Base-by-base conservation (phyloP, 257 asterid genomes). In the Linderniella brevidens region DNA sequence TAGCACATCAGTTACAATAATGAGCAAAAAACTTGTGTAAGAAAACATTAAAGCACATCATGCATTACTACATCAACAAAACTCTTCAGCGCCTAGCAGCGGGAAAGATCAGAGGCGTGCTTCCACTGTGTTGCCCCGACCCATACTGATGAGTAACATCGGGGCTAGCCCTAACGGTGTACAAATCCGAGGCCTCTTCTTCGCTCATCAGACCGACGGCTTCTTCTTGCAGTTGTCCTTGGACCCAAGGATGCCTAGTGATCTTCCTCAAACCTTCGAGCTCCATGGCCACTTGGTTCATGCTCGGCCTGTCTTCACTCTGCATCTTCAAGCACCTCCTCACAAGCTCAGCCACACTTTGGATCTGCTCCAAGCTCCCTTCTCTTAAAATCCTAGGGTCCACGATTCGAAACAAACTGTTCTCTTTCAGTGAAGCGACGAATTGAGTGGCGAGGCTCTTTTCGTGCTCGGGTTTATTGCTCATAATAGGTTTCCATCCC, bases 251-350 rank as follows among this genome's bases (percentile, higher is more conserved):
- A 61, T 77, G 71, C 20, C 48, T 65, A 0, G 57, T 75, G 4
- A 72, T 41, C 61, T 68, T 81, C 57, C 80, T 68, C 19, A 75
- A 49, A 8, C 69, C 67, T 50, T 81, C 93, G 0, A 81, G 75
- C 39, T 75, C 82, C 64, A 70, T 75, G 0, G 62, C 74, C 52
- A 75, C 86, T 49, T 81, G 82, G 20, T 66, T 81, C 93, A 78
- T 75, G 0, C 69, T 70, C 19, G 93, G 86, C 20, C 92, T 71
- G 16, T 62, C 48, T 16, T 62, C 67, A 0, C 70, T 14, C 1
- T 45, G 58, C 50, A 65, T 11, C 50, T 41, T 65, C 55, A 69
- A 13, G 6, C 76, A 65, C 37, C 67, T 58, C 63, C 51, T 65
- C 37, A 61, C 64, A 0, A 64, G 64, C 48, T 62, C 57, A 5